Evolutionary conservation across 129 eudicot species (phyloP), one percentile per base, ranked within the genome.

Genomic region (Ambrosia artemisiifolia): DNA sequence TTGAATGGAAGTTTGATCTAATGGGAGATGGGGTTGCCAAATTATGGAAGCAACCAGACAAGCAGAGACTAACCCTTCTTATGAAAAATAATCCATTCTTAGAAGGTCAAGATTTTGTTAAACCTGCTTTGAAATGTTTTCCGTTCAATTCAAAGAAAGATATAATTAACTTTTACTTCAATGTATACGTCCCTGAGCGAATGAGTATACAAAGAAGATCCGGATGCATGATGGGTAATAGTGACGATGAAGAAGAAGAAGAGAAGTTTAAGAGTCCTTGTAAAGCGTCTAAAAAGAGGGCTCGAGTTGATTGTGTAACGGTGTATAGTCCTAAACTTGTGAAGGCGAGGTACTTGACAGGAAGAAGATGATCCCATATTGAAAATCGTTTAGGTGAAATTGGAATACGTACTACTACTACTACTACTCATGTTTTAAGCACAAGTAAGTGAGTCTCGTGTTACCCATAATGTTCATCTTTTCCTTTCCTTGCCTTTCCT

Each of bases 181-280:
- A n/a, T n/a, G n/a, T n/a, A n/a, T n/a, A n/a, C 56, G 35, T 88
- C 50, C 90, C 85, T 46, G 83, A 84, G 77, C 84, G 78, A 53
- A 83, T 82, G 74, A 65, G 86, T 50, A 60, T 57, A 65, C 82
- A 69, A 70, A 82, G 75, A 17, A 73, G 83, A 65, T 81, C 85
- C 4, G 83, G 87, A 2, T 57, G 74, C 63, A 67, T 2, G 33
- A 35, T 14, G 34, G 65, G 84, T 13, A 81, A 84, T 69, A 87
- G 87, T 0, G 89, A 87, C 0, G 89, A 87, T 63, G n/a, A n/a
- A n/a, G 89, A 87, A 70, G 84, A 83, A 68, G 81, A 43, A 61
- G 81, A 62, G 34, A 72, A 72, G 77, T 69, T 28, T 57, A 69
- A 73, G 8, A 56, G 10, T 48, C 67, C 30, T 36, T 18, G 35